Evolutionary conservation across 2,329 filamentous ascomycete genomes (phyloP), one percentile per base, ranked within the genome.

Genomic region (Sarocladium brachiariae): DNA sequence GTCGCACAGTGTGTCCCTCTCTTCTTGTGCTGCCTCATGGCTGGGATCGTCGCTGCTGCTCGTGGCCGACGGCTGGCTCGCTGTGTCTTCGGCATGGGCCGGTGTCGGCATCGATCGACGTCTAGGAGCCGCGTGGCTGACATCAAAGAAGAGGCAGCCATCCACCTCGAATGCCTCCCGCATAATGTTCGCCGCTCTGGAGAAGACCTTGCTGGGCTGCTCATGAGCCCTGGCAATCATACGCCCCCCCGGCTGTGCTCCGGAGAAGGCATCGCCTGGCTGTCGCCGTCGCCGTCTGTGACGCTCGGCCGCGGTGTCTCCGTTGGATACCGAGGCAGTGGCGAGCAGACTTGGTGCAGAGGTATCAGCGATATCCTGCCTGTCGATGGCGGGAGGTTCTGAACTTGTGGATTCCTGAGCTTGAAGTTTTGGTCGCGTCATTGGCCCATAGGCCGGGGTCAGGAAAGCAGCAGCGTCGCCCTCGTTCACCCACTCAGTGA

Each of bases 161-260:
- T 70, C 68, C 0, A 68, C 62, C 13, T 70, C 67, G 3, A 75
- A 58, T 0, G 70, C 67, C 25, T 73, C 62, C 1, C 68, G 58
- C 7, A 76, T 62, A 2, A 75, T 61, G 19, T 66, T 66, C 11
- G 73, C 69, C 9, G 73, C 74, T 19, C 69, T 71, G 0, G 67
- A 66, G 45, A 74, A 73, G 2, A 73, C 43, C 16, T 19, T 47
- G 25, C 16, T 47, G 10, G 43, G 43, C n/a, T 31, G 24, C 16
- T 47, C 56, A 4, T 59, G 43, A 23, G 11, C 19, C 9, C 27
- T 31, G 3, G 43, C 19, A 8, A 16, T 3, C 43, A 16, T 45
- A 27, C 27, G 11, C 7, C 43, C 43, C 6, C 43, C 43, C 10
- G 43, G 25, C 14, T 47, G 24, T 11, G 43, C 25, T 14, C 43